Base-by-base conservation (phyloP, 1,139 yeast species). In the Hansenula sp. region DNA sequence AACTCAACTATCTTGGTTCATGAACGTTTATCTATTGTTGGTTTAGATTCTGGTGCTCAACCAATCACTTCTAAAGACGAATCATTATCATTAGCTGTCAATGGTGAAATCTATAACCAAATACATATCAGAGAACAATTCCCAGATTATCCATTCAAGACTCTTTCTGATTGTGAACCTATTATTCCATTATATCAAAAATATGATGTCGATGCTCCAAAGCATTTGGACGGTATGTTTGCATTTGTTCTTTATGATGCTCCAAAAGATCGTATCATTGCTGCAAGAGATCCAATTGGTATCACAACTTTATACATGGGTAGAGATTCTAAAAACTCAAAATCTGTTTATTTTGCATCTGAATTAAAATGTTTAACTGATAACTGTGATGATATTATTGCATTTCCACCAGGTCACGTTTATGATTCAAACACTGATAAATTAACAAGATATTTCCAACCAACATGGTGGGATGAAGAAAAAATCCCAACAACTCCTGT, bases 221-320 rank as follows among this genome's bases (percentile, higher is more conserved):
- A 87, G 64, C 60, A 87, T 64, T 74, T 92, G 59, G 98, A 92
- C 63, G 99, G 99, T 63, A 90, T 92, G 97, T 92, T 92, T 61
- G 97, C 97, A 33, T 92, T 88, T 74, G 96, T 83, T 30, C 70
- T 92, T 45, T 85, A 89, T 64, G 98, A 92, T 68, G 80, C 82
- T 52, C 68, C 78, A 61, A 71, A 75, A 46, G 97, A 92, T 68
- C 79, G 97, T 57, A 79, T 92, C 47, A 71, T 90, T 48, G 99
- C 98, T 50, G 97, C 98, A 38, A 79, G 99, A 69, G 99, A 92
- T 65, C 99, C 98, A 40, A 86, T 92, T 54, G 99, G 99, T 60
- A 83, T 92, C 63, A 90, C 96, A 51, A 89, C 98, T 43, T 72
- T 92, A 60, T 92, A 92, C 75, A 82, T 90, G 88, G 99, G 99